Evolutionary conservation across 2,329 filamentous ascomycete genomes (phyloP).

Genomic region (Sporothrix pseudoabietina): DNA sequence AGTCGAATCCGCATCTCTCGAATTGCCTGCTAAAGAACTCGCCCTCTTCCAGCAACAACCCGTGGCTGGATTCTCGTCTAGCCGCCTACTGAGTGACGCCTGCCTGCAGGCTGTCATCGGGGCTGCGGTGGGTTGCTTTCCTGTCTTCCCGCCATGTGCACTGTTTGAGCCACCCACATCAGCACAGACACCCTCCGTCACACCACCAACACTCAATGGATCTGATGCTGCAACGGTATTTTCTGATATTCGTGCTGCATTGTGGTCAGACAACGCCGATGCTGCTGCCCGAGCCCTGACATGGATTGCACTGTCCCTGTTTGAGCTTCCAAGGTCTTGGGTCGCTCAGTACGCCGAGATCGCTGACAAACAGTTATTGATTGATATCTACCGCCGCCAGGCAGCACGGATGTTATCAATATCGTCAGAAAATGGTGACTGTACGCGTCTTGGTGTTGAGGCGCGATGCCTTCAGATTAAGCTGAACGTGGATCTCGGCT

Average conservation of each 20-base stretch:
- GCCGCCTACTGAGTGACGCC: neutral
- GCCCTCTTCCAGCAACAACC: neutral
- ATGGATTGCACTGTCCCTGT: neutral
- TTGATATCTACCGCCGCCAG: slow-evolving; percentile 50
- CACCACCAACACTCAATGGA: neutral
- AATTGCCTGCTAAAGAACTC: neutral
- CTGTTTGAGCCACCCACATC: neutral
- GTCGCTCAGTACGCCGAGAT: slow-evolving; percentile 42
- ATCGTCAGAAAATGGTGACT: slow-evolving; percentile 52
- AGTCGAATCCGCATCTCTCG: neutral
- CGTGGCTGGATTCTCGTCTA: neutral
- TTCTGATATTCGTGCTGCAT: neutral
- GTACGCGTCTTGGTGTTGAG: slow-evolving; percentile 55
- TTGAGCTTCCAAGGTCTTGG: slow-evolving; percentile 32
- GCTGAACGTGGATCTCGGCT: slow-evolving; percentile 57
- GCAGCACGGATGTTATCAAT: slow-evolving; percentile 51
- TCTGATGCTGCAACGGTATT: neutral
- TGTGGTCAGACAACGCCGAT: neutral
- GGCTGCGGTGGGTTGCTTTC: neutral
- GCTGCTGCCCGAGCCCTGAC: slow-evolving; percentile 8
- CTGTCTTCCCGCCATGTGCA: slow-evolving; percentile 9
- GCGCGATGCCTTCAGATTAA: slow-evolving; percentile 54
- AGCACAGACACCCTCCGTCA: neutral
- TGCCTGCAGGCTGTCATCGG: neutral
- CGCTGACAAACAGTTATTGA: slow-evolving; percentile 46